Evolutionary conservation across 2,329 filamentous ascomycete genomes (phyloP), one percentile per base, ranked within the genome.

Genomic region (Pseudocercospora cruenta): DNA sequence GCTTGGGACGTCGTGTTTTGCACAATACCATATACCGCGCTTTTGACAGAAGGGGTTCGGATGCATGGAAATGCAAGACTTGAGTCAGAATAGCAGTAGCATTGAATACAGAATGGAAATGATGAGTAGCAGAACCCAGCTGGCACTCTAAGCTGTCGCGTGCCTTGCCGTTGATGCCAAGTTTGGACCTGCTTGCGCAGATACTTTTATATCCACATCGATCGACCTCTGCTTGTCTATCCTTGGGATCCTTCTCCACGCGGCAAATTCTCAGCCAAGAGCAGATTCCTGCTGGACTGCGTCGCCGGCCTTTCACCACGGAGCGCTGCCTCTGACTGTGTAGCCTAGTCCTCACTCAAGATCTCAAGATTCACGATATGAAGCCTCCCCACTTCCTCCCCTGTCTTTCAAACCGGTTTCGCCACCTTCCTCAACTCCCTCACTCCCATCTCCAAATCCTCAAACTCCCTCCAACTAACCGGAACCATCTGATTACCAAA

Each of bases 391-490:
- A 55, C 47, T 22, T n/a, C 26, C 21, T 12, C 10, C 21, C 21
- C 21, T 60, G 19, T 8, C 49, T 45, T 36, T 91, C 86, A 95
- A 75, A 91, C 91, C 26, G 95, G 95, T 81, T 96, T 95, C 21
- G 95, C 95, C 66, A 97, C 95, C 83, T 99, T 99, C 78, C 95
- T 89, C 71, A 82, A 81, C 85, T 98, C 95, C 71, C 84, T 88
- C 54, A 83, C 76, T 2, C 93, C 93, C 6, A 90, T 96, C 75
- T 90, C 88, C 0, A 89, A 88, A 82, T 98, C 94, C 75, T 87
- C 87, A 82, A 96, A 96, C 81, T 98, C 94, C 82, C 90, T 96
- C 95, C 95, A 99, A 79, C 90, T 96, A 63, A 96, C 87, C 1
- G 95, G 94, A 74, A 91, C 91, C 93, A 98, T 96, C 73, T 91